Evolutionary conservation across 768 basidiomycete species (phyloP), one percentile per base, ranked within the genome.

Genomic region (Fomitopsis serialis): DNA sequence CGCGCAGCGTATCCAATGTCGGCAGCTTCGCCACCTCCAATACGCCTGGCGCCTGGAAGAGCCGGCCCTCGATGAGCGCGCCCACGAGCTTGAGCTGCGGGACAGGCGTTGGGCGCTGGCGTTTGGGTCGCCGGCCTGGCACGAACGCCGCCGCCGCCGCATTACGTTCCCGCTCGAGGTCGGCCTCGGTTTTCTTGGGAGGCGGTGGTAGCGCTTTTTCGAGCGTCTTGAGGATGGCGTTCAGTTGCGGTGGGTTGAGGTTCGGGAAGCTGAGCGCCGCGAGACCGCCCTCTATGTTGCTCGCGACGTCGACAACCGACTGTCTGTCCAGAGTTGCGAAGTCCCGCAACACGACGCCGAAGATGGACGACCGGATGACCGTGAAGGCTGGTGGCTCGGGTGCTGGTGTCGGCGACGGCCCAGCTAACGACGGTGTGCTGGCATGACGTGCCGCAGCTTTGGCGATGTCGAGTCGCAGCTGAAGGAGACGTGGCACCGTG

Each of bases 81-180:
- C 87, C 91, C 54, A 92, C 76, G 23, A 96, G 70, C 61, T 72
- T 78, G 52, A 96, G 67, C 61, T 88, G 84, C 5, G 90, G 89
- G 25, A 74, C 68, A 60, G 81, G 67, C 32, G 73, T 66, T 56
- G 80, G 78, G 53, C 76, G 75, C 58, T 79, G 67, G 45, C 76
- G 78, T 69, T 84, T 87, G 61, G 80, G 73, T 61, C 85, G 76
- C 61, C 86, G 74, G 27, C 89, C 89, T 5, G 89, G 89, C 42
- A 82, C 79, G 48, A 74, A 78, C 60, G 84, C 81, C 5, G 84
- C 85, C 19, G 79, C 81, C 40, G 73, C 77, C 24, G 61, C 61
- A 36, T 74, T 78, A 34, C 73, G 66, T 58, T 72, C 75, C 55
- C 74, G 75, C 32, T 71, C 74, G 22, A 82, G 67, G 47, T 83